phyloP scores from a whole-genome alignment of 306 rosid genomes.

The Purshia tridentata region DNA sequence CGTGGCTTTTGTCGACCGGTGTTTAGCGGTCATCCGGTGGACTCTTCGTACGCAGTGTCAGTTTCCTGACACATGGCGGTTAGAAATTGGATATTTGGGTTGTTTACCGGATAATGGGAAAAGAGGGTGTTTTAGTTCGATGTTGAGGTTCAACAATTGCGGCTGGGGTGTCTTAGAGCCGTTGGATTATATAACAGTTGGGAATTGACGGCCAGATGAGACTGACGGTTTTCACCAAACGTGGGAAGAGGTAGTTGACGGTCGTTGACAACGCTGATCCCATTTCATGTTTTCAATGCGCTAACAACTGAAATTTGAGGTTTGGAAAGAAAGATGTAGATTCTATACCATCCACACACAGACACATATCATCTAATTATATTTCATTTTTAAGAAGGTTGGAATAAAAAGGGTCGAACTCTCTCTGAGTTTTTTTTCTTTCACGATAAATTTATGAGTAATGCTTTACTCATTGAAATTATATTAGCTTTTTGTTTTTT shows the following conservation, averaged over 20 bases:
- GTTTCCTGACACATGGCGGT: conserved; percentile 1
- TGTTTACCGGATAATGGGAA: conserved; percentile 11
- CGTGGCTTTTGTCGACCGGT: conserved; percentile 14
- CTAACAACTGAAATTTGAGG: neutral
- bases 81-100: neutral
- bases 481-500: no score
- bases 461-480: no score
- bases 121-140: neutral
- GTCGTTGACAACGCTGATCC: conserved; percentile 13
- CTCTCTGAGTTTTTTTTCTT: no score
- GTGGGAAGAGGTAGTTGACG: conserved; percentile 22
- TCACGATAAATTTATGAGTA: no score
- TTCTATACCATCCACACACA: neutral
- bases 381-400: no score
- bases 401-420: no score
- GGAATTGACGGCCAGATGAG: neutral
- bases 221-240: conserved; percentile 4
- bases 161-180: conserved; percentile 25
- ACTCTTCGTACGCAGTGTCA: neutral
- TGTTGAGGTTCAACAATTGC: conserved; percentile 30
- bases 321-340: neutral
- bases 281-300: neutral
- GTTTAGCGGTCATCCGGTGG: conserved; percentile 9
- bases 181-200: conserved; percentile 9
- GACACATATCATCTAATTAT: no score